Base-by-base conservation (phyloP, 768 basidiomycete genomes). In the Auricularia heimuer region DNA sequence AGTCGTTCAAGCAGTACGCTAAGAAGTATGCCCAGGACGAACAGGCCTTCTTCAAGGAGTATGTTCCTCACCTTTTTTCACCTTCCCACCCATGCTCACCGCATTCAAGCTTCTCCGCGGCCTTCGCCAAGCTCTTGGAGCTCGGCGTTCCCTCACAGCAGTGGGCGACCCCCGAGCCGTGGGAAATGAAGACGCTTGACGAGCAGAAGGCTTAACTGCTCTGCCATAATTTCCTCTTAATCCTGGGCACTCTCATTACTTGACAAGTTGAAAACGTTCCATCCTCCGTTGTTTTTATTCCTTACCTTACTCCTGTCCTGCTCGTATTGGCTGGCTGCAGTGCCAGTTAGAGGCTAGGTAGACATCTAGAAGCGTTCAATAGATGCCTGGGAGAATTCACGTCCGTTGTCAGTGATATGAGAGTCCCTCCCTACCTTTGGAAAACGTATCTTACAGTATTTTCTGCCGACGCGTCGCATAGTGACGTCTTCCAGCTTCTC, bases 21-120 rank as follows among this genome's bases (percentile, higher is more conserved):
- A 85, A 92, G 78, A 83, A 85, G 18, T 98, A 98, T 72, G 94
- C 96, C 37, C 83, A 90, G 45, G 85, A 88, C 72, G 83, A 90
- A 74, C 83, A 89, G 4, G 79, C 90, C 24, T 99, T 91, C 85
- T 98, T 98, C 84, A 87, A 88, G 74, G 96, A 98, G 92, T 97
- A 74, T 69, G 89, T 81, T 18, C 21, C 16, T 0, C 21, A 29
- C 37, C 18, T 33, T 11, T 36, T 36, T 54, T 51, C 42, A 18
- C 62, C 29, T 35, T 39, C 33, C 3, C 45, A 64, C 61, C 12
- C 16, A 18, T 62, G 34, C 44, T 39, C 18, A 42, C 8, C 61
- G 68, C 64, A 65, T 14, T 61, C 3, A 36, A 95, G 94, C 77
- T 98, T 98, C 82, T 83, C 94, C 61, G 81, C 80, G 51, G 91